Evolutionary conservation across 441 rosid species (phyloP).

Genomic region (Raphanus hybrid): DNA sequence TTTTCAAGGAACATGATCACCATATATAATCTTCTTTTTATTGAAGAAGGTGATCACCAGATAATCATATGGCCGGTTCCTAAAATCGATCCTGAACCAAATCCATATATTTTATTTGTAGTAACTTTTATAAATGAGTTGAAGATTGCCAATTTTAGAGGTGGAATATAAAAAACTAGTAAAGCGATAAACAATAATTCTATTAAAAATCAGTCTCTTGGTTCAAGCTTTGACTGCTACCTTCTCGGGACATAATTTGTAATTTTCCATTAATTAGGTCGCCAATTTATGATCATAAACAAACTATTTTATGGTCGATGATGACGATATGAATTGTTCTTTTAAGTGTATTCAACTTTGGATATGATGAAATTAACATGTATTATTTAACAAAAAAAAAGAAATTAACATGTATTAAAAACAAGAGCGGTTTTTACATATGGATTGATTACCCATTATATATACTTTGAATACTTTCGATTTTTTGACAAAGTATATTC

Average conservation of each 20-base stretch:
- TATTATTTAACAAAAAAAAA: background rate
- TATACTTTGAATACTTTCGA: background rate
- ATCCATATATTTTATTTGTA: background rate
- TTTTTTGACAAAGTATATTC: background rate
- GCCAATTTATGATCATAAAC: background rate
- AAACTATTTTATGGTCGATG: background rate
- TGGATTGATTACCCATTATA: background rate
- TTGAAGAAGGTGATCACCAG: background rate
- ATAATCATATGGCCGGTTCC: background rate
- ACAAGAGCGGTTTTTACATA: background rate
- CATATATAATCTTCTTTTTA: background rate
- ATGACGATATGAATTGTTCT: background rate
- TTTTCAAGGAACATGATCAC: background rate
- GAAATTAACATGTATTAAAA: background rate
- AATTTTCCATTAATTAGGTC: background rate
- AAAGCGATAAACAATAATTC: background rate
- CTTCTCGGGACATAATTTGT: background rate
- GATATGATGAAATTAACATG: background rate
- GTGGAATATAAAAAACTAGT: background rate
- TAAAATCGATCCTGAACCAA: background rate
- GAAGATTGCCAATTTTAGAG: background rate
- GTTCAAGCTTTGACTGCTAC: background rate
- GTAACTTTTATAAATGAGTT: background rate
- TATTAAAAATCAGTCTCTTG: background rate
- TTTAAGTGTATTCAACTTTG: slow-evolving; percentile 8